Base-by-base conservation (phyloP, 2,329 filamentous ascomycete genomes). In the Cercospora janseana region DNA sequence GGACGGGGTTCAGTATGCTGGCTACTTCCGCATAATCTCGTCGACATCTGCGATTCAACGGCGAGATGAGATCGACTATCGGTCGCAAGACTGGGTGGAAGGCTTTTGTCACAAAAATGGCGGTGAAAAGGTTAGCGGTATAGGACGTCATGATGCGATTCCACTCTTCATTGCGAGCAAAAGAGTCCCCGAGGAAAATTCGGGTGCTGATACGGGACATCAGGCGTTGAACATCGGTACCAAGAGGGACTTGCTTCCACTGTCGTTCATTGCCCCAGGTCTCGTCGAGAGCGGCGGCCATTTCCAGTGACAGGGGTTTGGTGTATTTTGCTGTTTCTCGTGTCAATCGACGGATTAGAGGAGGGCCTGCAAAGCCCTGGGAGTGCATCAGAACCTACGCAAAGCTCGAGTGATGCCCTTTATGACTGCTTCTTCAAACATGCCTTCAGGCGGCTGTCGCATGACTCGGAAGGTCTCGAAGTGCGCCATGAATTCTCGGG, bases 101-200 rank as follows among this genome's bases (percentile, higher is more conserved):
- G 58, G 24, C 64, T 58, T 24, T 68, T 68, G 4, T 73, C 60
- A 4, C 66, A 44, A 13, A 64, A 37, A 16, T 66, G 52, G 3
- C 68, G 1, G 63, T 52, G 21, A 70, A 68, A 0, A 69, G 50
- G 21, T 72, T 67, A 31, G 66, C 56, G 1, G 71, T 69, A 59
- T 72, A 74, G 28, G 59, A 50, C 10, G 61, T 65, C 20, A 64
- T 60, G 2, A 66, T 63, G 1, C 64, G 52, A 9, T 74, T 59
- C 72, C 72, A 75, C 43, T 66, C 58, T 49, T 68, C 58, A 48
- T 74, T 70, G 18, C 63, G 62, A 43, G 67, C 69, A 6, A 71
- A 57, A 4, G 57, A 51, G 3, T 66, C 59, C n/a, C 72, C 70
- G 29, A 70, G 63, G 46, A 75, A 70, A 38, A 75, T 63, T 16